phyloP scores from a whole-genome alignment of 2,329 filamentous ascomycete genomes.

The Blastomyces percursus region DNA sequence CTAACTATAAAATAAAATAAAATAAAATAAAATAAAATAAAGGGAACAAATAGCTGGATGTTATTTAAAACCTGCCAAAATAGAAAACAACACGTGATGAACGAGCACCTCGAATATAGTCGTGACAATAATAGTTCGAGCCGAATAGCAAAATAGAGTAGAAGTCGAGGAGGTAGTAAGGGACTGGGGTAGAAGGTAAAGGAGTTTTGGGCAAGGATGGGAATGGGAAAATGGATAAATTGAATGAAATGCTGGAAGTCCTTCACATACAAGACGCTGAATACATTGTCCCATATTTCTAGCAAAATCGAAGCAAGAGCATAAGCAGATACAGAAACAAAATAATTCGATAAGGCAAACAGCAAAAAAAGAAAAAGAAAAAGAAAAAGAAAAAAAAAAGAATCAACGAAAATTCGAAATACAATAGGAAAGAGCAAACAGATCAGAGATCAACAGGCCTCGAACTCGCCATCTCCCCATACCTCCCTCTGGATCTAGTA shows the following conservation, averaged over 20 bases:
- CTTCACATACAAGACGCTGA: neutral
- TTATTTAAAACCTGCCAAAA: neutral
- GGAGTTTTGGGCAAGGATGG: neutral
- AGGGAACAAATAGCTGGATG: neutral
- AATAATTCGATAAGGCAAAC: slow-evolving; percentile 1
- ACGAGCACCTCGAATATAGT: neutral
- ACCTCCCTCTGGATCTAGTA: slow-evolving; percentile 77
- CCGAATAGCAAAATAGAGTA: neutral
- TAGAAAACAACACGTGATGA: neutral
- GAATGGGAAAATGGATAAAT: neutral
- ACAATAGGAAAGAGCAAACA: slow-evolving; percentile 14
- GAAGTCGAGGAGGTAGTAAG: neutral
- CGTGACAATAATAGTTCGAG: neutral
- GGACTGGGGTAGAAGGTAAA: neutral
- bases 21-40: neutral
- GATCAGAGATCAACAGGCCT: slow-evolving; percentile 25
- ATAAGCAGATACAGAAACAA: slow-evolving; percentile 12
- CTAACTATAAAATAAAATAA: neutral
- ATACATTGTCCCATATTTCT: neutral
- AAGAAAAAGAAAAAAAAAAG: neutral
- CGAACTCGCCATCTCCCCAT: slow-evolving; percentile 83
- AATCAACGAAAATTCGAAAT: slow-evolving; percentile 10
- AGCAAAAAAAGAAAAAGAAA: neutral
- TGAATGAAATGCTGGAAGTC: neutral
- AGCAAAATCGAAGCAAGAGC: neutral